Evolutionary conservation across 2,329 filamentous ascomycete species (phyloP).

Genomic region (Fusarium miscanthi): DNA sequence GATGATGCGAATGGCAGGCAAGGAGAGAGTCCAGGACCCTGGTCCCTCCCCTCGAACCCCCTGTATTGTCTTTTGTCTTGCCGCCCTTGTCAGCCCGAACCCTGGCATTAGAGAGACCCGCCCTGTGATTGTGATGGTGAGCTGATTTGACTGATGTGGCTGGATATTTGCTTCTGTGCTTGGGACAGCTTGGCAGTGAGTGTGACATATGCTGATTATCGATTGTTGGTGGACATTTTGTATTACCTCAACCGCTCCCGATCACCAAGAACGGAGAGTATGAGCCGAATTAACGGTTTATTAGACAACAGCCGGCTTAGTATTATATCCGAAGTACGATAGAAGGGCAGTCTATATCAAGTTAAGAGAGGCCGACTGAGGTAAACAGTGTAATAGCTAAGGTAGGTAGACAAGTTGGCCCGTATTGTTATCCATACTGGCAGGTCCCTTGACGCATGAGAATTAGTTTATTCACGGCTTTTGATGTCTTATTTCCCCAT

Average conservation of each 20-base stretch:
- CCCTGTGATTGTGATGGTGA: slow-evolving; percentile 28
- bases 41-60: slow-evolving; percentile 24
- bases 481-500: slow-evolving; percentile 4
- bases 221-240: slow-evolving; percentile 16
- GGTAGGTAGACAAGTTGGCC: background rate
- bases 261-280: background rate
- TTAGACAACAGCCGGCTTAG: background rate
- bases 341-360: background rate
- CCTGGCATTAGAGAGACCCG: slow-evolving; percentile 28
- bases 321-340: background rate
- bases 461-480: background rate
- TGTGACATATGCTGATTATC: slow-evolving; percentile 18
- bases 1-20: slow-evolving; percentile 10
- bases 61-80: slow-evolving; percentile 28
- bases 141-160: slow-evolving; percentile 34
- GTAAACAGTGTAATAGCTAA: background rate
- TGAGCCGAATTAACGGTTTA: background rate
- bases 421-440: background rate
- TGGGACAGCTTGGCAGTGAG: slow-evolving; percentile 12
- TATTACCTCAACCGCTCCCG: slow-evolving; percentile 1
- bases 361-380: background rate
- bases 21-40: slow-evolving; percentile 23
- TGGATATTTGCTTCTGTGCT: slow-evolving; percentile 34
- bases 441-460: slow-evolving; percentile 16
- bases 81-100: slow-evolving; percentile 33